Conservation (phyloP, 768 basidiomycete species). For the Antrodiella citrinella region DNA sequence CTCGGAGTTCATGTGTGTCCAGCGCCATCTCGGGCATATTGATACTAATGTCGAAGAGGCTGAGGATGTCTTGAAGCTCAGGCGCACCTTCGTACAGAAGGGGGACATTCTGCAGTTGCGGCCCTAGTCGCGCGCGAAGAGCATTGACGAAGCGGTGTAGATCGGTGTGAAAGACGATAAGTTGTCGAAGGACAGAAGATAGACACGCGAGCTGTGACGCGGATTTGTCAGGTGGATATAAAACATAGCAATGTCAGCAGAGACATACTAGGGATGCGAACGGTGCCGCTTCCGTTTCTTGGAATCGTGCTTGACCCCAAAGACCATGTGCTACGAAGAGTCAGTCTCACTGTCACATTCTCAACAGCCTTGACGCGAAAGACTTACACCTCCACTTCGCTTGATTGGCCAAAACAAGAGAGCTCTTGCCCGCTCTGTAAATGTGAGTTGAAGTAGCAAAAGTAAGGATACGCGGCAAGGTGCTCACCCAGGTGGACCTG, state of each 20-base stretch:
- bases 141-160: slow-evolving; percentile 56
- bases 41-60: slow-evolving; percentile 42
- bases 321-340: slow-evolving; percentile 55
- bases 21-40: slow-evolving; percentile 47
- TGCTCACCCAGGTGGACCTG: slow-evolving; percentile 55
- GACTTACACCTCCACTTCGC: slow-evolving; percentile 60
- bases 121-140: slow-evolving; percentile 54
- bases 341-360: slow-evolving; percentile 24
- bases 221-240: background rate
- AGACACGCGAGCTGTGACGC: slow-evolving; percentile 50
- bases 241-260: background rate
- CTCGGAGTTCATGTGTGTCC: slow-evolving; percentile 52
- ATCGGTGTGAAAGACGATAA: slow-evolving; percentile 69
- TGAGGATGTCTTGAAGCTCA: slow-evolving; percentile 57
- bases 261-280: slow-evolving; percentile 53
- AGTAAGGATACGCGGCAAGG: background rate
- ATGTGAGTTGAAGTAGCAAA: too few species aligned
- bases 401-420: slow-evolving; percentile 60
- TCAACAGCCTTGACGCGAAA: slow-evolving; percentile 4
- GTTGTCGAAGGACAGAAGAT: slow-evolving; percentile 62
- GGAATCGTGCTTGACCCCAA: slow-evolving; percentile 74
- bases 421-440: slow-evolving; percentile 66
- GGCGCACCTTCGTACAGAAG: slow-evolving; percentile 66
- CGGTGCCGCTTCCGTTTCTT: slow-evolving; percentile 55
- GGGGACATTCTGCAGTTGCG: slow-evolving; percentile 61